Percentiles rank a stretch among this genome's conserved stretches.
Evolutionary conservation across 192 early-diverging fungal species (phyloP).

Genomic region (Coemansia sp.): DNA sequence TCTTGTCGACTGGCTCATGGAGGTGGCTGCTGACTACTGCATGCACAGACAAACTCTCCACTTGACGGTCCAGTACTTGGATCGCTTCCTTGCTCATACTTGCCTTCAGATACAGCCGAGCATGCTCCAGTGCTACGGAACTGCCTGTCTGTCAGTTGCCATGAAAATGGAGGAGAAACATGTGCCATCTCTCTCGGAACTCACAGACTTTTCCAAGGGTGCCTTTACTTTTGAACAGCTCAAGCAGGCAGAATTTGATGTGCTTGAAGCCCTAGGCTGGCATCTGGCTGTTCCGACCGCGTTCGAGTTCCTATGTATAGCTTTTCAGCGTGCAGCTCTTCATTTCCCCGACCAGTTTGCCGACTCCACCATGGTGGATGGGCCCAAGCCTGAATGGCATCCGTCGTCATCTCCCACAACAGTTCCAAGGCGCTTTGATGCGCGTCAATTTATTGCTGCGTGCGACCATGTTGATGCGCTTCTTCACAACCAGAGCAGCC

Average conservation of each 20-base stretch:
- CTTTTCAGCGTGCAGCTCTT: constrained; percentile 50
- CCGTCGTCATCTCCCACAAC: constrained; percentile 19
- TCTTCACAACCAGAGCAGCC: constrained; percentile 37
- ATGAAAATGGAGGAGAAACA: constrained; percentile 57
- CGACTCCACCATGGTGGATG: constrained; percentile 9
- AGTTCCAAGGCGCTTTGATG: constrained; percentile 30
- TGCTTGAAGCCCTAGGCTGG: constrained; percentile 48
- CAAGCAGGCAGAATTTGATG: constrained; percentile 47
- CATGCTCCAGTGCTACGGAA: constrained; percentile 56
- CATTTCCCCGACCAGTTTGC: constrained; percentile 33
- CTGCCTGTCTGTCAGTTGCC: constrained; percentile 55
- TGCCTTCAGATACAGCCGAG: constrained; percentile 29
- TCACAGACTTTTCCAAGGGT: constrained; percentile 51
- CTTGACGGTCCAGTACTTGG: constrained; percentile 49
- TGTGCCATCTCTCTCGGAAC: constrained; percentile 45
- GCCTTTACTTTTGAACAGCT: constrained; percentile 52
- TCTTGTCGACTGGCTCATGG: constrained; percentile 59
- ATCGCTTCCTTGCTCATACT: constrained; percentile 45
- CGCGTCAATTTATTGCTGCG: constrained; percentile 30
- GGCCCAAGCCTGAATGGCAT: not conserved
- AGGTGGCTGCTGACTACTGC: constrained; percentile 55
- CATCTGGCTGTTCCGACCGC: constrained; percentile 50
- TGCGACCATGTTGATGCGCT: constrained; percentile 48
- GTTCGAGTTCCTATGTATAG: constrained; percentile 42
- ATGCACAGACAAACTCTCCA: constrained; percentile 56